Conservation (phyloP, 768 basidiomycete species). For the Pleurotus ostreatus region DNA sequence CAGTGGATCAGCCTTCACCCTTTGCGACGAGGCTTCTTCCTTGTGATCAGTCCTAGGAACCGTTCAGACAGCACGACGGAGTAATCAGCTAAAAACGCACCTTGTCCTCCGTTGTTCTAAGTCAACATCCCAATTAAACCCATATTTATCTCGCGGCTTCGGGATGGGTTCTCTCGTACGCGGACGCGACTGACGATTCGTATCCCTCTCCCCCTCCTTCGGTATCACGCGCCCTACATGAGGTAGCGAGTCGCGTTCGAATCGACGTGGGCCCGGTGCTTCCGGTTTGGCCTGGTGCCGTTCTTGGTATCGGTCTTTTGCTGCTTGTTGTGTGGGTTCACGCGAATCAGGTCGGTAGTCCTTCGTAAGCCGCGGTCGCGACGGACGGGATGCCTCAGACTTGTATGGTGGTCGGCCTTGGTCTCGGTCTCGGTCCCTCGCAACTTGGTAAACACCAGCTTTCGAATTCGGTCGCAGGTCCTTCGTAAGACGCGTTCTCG, state of each 20-base stretch:
- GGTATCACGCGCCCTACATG: neutral
- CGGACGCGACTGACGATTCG: neutral
- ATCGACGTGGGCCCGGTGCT: neutral
- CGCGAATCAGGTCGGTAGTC: no score
- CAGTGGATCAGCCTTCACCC: neutral
- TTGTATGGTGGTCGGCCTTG: neutral
- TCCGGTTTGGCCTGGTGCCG: no score
- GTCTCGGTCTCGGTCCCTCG: neutral
- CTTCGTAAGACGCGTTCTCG: constrained; percentile 1
- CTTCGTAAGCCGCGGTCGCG: no score
- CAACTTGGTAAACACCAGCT: neutral
- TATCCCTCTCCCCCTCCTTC: neutral
- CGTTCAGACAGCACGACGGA: neutral
- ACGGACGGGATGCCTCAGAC: no score
- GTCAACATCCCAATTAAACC: constrained; percentile 1
- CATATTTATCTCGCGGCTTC: neutral
- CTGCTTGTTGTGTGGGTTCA: no score
- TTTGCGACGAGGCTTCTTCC: neutral
- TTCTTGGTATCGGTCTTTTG: no score
- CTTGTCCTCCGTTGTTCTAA: neutral
- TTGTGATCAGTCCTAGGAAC: neutral
- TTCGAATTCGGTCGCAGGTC: neutral
- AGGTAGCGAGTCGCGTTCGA: constrained; percentile 1
- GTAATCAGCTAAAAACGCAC: neutral
- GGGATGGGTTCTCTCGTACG: neutral